A percentile compares a stretch with the other conserved stretches of the same genome.
Evolutionary conservation across 2,329 filamentous ascomycete species (phyloP).

Genomic region (Phialophora verrucosa): DNA sequence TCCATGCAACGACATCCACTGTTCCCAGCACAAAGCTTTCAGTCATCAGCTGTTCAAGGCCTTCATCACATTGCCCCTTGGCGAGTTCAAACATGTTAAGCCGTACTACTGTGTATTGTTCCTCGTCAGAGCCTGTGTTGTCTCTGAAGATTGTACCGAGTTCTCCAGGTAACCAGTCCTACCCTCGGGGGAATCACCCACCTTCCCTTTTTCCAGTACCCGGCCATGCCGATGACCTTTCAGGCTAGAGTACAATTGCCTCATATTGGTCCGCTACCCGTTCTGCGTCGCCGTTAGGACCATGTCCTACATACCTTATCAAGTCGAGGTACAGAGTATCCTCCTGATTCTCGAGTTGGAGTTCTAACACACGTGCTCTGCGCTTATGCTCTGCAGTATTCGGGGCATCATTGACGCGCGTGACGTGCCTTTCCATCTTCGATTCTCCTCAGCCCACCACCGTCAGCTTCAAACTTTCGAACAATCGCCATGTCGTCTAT

Average conservation of each 20-base stretch:
- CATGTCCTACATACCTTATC: neutral
- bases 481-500: neutral
- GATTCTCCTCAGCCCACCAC: neutral
- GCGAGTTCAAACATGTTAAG: neutral
- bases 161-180: no score
- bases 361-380: neutral
- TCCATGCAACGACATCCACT: neutral
- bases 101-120: neutral
- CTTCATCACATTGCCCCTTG: neutral
- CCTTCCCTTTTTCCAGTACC: neutral
- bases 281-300: neutral
- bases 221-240: neutral
- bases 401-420: neutral
- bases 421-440: neutral
- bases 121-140: neutral
- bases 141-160: neutral
- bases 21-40: neutral
- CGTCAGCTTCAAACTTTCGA: neutral
- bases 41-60: neutral
- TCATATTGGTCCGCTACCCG: neutral
- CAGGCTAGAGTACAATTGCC: neutral
- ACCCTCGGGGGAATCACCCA: neutral
- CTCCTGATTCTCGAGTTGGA: neutral
- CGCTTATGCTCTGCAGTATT: conserved; percentile 1
- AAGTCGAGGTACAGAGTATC: neutral